Conservation (phyloP, 73 alveolate genomes). For the Paramecium pentaurelia region DNA sequence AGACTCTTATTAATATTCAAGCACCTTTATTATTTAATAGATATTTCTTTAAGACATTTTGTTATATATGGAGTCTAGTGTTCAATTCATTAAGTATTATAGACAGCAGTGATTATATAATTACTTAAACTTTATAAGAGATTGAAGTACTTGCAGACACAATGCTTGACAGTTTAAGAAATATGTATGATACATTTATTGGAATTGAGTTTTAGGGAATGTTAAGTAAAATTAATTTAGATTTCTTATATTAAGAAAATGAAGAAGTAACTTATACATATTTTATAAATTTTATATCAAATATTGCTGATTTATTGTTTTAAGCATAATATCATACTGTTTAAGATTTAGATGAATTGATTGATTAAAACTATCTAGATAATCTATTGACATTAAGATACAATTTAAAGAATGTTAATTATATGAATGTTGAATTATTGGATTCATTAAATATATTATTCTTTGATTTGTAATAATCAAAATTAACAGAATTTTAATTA, state of each 20-base stretch:
- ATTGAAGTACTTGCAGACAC: not conserved
- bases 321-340: not conserved
- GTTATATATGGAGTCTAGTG: not conserved
- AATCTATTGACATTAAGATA: not conserved
- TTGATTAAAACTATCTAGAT: not conserved
- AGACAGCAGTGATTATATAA: not conserved
- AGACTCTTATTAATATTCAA: not conserved
- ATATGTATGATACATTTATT: not conserved
- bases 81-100: not conserved
- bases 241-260: not conserved
- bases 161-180: not conserved
- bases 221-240: not conserved
- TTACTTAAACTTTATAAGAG: not conserved
- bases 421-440: not conserved
- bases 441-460: not conserved
- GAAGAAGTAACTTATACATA: not conserved
- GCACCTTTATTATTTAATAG: not conserved
- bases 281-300: not conserved
- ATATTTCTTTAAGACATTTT: not conserved
- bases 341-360: not conserved
- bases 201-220: not conserved
- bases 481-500: not conserved
- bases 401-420: not conserved
- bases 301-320: not conserved
- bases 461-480: not conserved